Base-by-base conservation (phyloP, 148 eudicot genomes). In the Polygonum aviculare region DNA sequence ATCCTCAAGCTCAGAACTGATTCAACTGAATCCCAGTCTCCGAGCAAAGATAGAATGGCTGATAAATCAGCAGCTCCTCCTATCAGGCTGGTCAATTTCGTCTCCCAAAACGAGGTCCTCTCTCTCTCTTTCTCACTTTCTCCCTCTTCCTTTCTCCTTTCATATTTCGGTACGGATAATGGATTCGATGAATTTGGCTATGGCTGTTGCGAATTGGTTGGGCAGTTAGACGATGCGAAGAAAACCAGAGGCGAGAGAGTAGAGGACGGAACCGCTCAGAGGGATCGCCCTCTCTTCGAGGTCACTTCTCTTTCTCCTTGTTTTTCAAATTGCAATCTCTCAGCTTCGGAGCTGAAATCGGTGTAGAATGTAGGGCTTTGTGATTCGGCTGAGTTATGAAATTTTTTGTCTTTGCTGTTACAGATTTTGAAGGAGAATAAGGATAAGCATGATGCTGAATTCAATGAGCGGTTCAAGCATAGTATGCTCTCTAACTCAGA, bases 231-330 rank as follows among this genome's bases (percentile, higher is more conserved):
- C 59, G 88, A 88, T 80, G 80, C 92, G 3, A 89, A 86, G 87
- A 88, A 65, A 80, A 90, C 74, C 49, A 79, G 97, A 63, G 98
- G 98, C 69, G 87, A 91, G 35, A 84, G 95, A 81, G 86, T 90
- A 12, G 98, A 94, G 7, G 98, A 94, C 75, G 98, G 98, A 33
- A 94, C 98, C 86, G 98, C 97, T n/a, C 98, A 94, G 83, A 82
- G 98, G 74, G 98, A 94, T 77, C 89, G 95, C 75, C 84, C 98
- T 65, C 98, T 94, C 65, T 94, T 62, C 69, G 97, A 94, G 94
- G 98, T 90, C 51, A 18, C 15, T 19, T 72, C 33, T 11, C 33
- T 52, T 31, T 4, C 38, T 50, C 70, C 45, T 21, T 40, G 15
- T 67, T 2, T 54, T 21, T 26, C 55, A 14, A 50, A 1, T 54